A percentile compares a stretch with the other conserved stretches of the same genome.
phyloP scores from a whole-genome alignment of 2,329 filamentous ascomycete genomes.

The Fusarium nematophilum region DNA sequence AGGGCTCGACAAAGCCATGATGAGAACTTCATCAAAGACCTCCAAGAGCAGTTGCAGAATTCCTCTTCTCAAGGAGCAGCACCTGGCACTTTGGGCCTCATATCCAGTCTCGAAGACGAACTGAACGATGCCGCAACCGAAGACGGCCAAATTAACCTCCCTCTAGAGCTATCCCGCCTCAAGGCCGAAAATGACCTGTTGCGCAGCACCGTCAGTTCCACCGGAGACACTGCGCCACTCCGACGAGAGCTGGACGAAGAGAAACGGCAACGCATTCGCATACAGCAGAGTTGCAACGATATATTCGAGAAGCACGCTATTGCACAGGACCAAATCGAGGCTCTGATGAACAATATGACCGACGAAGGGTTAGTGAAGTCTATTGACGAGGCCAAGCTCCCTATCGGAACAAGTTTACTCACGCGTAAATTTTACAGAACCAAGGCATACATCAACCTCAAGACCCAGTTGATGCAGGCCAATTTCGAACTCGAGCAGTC shows the following conservation, averaged over 20 bases:
- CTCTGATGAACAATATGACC: conserved; percentile 62
- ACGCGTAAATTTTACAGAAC: conserved; percentile 62
- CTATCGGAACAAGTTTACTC: conserved; percentile 52
- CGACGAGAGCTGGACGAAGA: conserved; percentile 67
- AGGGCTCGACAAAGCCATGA: conserved; percentile 60
- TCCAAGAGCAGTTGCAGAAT: conserved; percentile 69
- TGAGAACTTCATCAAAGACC: conserved; percentile 66
- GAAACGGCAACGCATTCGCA: conserved; percentile 59
- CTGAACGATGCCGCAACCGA: conserved; percentile 62
- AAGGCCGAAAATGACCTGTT: conserved; percentile 71
- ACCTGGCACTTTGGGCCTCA: conserved; percentile 29
- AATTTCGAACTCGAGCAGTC: conserved; percentile 61
- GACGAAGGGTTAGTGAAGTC: conserved; percentile 65
- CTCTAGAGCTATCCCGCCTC: conserved; percentile 67
- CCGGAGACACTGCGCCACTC: conserved; percentile 65
- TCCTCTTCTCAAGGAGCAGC: conserved; percentile 36
- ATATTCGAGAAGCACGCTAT: conserved; percentile 69
- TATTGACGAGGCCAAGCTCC: conserved; percentile 46
- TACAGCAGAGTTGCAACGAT: conserved; percentile 67
- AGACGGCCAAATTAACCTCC: conserved; percentile 51
- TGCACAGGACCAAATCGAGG: conserved; percentile 67
- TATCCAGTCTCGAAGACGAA: conserved; percentile 69
- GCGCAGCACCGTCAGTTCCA: conserved; percentile 64
- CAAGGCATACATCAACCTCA: conserved; percentile 63
- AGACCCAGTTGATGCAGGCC: conserved; percentile 58